phyloP scores from a whole-genome alignment of 2,329 filamentous ascomycete species.

The Sporothrix variecibatus region DNA sequence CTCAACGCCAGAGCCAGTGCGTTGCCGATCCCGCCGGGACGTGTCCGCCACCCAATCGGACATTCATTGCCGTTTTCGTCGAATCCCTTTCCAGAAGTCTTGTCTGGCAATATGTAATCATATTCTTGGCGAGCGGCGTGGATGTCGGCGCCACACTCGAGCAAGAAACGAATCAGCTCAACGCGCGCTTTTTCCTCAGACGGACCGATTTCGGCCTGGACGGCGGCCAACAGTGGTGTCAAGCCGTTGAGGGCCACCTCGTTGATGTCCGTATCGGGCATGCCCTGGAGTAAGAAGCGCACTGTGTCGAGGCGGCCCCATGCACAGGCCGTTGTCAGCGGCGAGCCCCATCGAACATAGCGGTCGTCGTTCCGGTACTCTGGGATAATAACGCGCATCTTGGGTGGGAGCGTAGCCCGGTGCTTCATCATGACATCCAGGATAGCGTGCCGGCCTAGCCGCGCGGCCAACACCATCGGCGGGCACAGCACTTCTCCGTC shows the following conservation, averaged over 20 bases:
- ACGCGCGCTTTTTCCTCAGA: not conserved
- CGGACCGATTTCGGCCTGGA: not conserved
- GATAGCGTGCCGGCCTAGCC: conserved; percentile 2
- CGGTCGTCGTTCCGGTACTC: conserved; percentile 12
- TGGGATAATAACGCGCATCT: conserved; percentile 8
- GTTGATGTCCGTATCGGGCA: conserved; percentile 19
- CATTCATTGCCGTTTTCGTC: not conserved
- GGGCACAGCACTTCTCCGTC: not conserved
- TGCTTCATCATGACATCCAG: conserved; percentile 14
- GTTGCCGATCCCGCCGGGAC: conserved; percentile 13
- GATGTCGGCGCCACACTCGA: conserved; percentile 4
- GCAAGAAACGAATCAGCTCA: conserved; percentile 3
- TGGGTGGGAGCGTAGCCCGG: conserved; percentile 14
- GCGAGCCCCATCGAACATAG: conserved; percentile 6
- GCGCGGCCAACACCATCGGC: conserved; percentile 9
- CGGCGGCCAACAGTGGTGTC: conserved; percentile 13
- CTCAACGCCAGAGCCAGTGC: conserved; percentile 18
- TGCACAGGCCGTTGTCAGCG: conserved; percentile 19
- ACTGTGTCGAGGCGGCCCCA: conserved; percentile 16
- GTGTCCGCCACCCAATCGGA: not conserved
- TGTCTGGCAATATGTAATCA: conserved; percentile 11
- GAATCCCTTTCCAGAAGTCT: not conserved
- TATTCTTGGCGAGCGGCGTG: not conserved
- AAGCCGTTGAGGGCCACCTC: conserved; percentile 3
- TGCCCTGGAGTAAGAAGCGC: conserved; percentile 12